Base-by-base conservation (phyloP, 2,329 filamentous ascomycete genomes). In the Venturia aucupariae region DNA sequence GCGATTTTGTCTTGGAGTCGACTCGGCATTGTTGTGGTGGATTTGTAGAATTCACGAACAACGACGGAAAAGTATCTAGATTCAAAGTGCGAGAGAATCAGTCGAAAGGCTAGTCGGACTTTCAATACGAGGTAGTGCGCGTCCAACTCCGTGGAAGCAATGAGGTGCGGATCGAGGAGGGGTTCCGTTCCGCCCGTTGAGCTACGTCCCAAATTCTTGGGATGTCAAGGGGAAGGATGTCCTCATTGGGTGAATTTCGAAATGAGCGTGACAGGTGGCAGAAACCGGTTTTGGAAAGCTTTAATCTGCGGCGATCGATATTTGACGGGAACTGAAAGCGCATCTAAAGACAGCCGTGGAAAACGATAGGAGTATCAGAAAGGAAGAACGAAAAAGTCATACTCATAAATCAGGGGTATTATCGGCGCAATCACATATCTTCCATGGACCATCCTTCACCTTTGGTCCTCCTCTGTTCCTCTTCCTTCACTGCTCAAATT, bases 1-100 rank as follows among this genome's bases (percentile, higher is more conserved):
- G 59, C 59, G 59, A 60, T 30, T 60, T 60, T 60, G 11, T 44
- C 17, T 24, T 60, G 59, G 4, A 60, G 59, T 32, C 59, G 59
- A 17, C n/a, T n/a, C 11, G 59, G 35, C 51, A 57, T 57, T 19
- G 3, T 57, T 19, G 3, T 57, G 30, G 27, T 27, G 27, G 11
- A 57, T 35, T 22, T 0, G 3, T 51, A 30, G 46, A 8, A 2
- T 5, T 10, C 7, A 27, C 27, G 46, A 24, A 15, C 13, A 15
- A 3, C 15, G 44, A 6, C n/a, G 10, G 24, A 15, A 22, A 13
- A 51, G 46, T 22, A 11, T 24, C 6, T 17, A 6, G 13, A 11
- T 11, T n/a, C n/a, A n/a, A n/a, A n/a, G n/a, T n/a, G n/a, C n/a
- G n/a, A n/a, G n/a, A n/a, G n/a, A n/a, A n/a, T n/a, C n/a, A n/a